phyloP scores from a whole-genome alignment of 768 basidiomycete genomes.

The Rhodocollybia butyracea region DNA sequence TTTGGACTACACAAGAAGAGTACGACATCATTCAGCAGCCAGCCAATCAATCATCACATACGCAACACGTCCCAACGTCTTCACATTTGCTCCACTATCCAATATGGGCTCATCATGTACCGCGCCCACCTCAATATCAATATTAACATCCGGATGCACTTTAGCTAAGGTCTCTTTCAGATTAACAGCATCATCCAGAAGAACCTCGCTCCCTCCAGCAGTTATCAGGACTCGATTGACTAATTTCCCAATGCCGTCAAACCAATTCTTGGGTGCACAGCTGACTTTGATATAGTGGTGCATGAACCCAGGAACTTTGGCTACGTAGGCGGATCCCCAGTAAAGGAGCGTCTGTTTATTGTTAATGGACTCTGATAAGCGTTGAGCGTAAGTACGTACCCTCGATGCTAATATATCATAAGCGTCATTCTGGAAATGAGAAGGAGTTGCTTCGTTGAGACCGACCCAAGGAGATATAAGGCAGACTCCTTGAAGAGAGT shows the following conservation, averaged over 20 bases:
- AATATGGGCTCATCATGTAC: constrained; percentile 34
- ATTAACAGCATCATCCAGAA: constrained; percentile 28
- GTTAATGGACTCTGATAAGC: no score
- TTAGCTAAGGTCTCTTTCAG: constrained; percentile 15
- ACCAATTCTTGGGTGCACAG: constrained; percentile 32
- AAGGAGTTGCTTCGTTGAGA: constrained; percentile 19
- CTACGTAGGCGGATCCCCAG: constrained; percentile 20
- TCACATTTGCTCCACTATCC: no score
- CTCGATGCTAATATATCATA: constrained; percentile 21
- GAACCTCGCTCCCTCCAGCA: constrained; percentile 29
- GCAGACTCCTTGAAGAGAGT: constrained; percentile 19
- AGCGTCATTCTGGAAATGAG: constrained; percentile 20
- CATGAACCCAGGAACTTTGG: constrained; percentile 20
- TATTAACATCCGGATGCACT: constrained; percentile 14
- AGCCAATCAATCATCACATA: no score
- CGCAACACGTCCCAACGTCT: no score
- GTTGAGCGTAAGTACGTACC: no score
- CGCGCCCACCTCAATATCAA: constrained; percentile 28
- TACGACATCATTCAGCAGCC: no score
- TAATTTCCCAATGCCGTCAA: constrained; percentile 24
- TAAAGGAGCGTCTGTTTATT: constrained; percentile 11
- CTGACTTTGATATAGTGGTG: constrained; percentile 27
- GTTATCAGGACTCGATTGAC: constrained; percentile 34
- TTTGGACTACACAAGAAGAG: no score
- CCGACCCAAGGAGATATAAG: constrained; percentile 34